phyloP scores from a whole-genome alignment of 345 rosid genomes.

The Salix viminalis region DNA sequence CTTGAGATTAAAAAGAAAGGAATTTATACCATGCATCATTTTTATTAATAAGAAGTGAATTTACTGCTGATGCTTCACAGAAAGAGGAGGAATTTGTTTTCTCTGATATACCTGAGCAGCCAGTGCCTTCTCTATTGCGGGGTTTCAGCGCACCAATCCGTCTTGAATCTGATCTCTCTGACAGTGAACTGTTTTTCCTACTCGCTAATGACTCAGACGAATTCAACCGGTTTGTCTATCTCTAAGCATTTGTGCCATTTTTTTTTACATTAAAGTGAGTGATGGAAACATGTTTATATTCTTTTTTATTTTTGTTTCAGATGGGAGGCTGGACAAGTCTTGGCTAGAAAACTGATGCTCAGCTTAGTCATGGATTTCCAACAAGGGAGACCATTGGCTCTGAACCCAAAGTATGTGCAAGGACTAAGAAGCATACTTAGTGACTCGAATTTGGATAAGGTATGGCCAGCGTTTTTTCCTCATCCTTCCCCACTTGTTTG shows the following conservation, averaged over 20 bases:
- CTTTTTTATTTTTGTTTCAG: conserved; percentile 36
- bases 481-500: not conserved
- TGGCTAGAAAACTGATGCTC: conserved; percentile 91
- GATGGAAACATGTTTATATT: not conserved
- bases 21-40: not conserved
- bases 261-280: conserved; percentile 5
- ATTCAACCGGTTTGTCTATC: conserved; percentile 76
- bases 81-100: conserved; percentile 92
- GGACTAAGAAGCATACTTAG: conserved; percentile 73
- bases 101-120: conserved; percentile 64
- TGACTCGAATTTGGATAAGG: conserved; percentile 79
- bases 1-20: not conserved
- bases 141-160: conserved; percentile 95
- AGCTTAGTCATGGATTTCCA: conserved; percentile 79
- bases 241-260: not conserved
- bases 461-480: conserved; percentile 16
- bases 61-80: conserved; percentile 43
- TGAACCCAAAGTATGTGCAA: conserved; percentile 69
- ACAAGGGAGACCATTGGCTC: conserved; percentile 54
- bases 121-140: conserved; percentile 81
- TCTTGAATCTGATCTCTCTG: conserved; percentile 76
- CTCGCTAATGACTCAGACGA: conserved; percentile 92
- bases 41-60: not conserved
- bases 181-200: conserved; percentile 81
- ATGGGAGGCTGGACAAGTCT: conserved; percentile 96